These are phyloP conservation scores for Sugiyamaella mastotermitis DNA, from an alignment of 805 yeast species.

Conservation along the genomic window DNA sequence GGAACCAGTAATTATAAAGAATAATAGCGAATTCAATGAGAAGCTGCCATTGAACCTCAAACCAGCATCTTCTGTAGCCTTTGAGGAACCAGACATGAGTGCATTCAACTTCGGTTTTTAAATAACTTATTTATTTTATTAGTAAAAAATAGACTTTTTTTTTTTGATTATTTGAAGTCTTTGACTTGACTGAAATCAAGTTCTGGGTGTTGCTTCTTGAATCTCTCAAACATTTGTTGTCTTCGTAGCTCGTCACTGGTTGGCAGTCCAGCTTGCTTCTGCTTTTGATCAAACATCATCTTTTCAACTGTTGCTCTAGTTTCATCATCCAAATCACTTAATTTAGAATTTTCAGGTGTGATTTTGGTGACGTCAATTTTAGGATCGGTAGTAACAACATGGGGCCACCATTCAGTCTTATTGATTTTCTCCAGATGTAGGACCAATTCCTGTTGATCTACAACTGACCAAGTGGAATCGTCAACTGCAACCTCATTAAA, in stretches of 20 bases:
- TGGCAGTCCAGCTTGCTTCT: constrained; percentile 35
- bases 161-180: no score
- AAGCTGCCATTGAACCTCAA: not conserved
- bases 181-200: constrained; percentile 34
- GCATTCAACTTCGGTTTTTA: constrained; percentile 49
- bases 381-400: constrained; percentile 32
- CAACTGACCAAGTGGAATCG: constrained; percentile 38
- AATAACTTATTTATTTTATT: no score
- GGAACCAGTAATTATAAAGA: no score
- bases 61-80: constrained; percentile 21
- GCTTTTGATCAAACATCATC: constrained; percentile 43
- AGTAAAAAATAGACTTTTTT: no score
- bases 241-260: constrained; percentile 33
- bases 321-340: constrained; percentile 37
- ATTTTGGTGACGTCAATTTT: constrained; percentile 36
- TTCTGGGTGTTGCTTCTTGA: constrained; percentile 40
- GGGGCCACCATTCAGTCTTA: constrained; percentile 43
- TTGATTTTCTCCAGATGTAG: constrained; percentile 34
- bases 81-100: constrained; percentile 73
- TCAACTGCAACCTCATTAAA: constrained; percentile 29
- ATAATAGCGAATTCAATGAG: constrained; percentile 1
- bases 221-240: constrained; percentile 31
- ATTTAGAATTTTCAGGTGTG: constrained; percentile 36
- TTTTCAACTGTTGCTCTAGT: constrained; percentile 41
- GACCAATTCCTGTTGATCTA: constrained; percentile 32